These are phyloP conservation scores for Berberis vulgaris DNA, from an alignment of 164 flowering plant species.

Conservation along the genomic window DNA sequence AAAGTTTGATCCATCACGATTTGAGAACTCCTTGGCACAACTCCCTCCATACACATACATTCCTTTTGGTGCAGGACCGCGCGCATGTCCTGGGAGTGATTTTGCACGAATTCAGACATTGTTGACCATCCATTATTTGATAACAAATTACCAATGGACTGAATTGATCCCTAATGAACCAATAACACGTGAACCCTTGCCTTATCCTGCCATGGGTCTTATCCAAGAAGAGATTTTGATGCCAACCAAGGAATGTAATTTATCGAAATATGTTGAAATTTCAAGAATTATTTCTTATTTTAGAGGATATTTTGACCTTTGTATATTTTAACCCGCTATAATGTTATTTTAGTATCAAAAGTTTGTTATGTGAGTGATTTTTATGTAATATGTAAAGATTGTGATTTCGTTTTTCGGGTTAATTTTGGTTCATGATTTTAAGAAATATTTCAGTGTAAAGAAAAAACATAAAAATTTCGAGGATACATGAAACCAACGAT, in stretches of 20 bases:
- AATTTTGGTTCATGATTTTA: too few species aligned
- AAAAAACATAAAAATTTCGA: too few species aligned
- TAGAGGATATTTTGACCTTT: too few species aligned
- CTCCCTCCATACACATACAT: constrained; percentile 22
- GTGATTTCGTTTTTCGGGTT: too few species aligned
- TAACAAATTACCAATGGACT: constrained; percentile 13
- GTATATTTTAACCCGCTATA: too few species aligned
- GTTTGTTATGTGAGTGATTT: too few species aligned
- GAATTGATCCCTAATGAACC: constrained; percentile 14
- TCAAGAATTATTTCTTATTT: too few species aligned
- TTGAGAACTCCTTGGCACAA: constrained; percentile 12
- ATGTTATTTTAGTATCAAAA: too few species aligned
- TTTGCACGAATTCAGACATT: constrained; percentile 20
- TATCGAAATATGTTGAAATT: too few species aligned
- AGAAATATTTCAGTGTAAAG: too few species aligned
- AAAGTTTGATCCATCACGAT: constrained; percentile 27
- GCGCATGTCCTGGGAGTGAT: constrained; percentile 21
- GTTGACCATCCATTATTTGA: constrained; percentile 15
- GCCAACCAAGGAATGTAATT: neutral
- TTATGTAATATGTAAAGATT: too few species aligned
- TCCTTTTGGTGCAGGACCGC: constrained; percentile 27
- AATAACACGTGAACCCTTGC: constrained; percentile 13
- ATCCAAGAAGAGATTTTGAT: constrained; percentile 1
- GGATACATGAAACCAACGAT: too few species aligned
- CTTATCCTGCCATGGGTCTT: constrained; percentile 21